Conservation (phyloP, 208 protist species). For the Tritrichomonas musculus region DNA sequence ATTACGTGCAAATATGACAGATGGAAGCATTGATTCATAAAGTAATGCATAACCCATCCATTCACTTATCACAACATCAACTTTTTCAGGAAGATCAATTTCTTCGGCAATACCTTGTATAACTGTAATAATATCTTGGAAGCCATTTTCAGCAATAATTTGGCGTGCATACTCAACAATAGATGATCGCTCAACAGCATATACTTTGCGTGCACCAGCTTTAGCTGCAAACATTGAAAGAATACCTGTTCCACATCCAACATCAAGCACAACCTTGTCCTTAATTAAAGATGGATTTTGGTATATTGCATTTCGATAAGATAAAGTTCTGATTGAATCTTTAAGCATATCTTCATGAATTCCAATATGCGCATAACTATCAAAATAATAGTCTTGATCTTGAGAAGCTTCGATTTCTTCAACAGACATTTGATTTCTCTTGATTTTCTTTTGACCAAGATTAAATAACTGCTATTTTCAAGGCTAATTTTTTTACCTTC, state of each 20-base stretch:
- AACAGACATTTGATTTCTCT: too few relatives aligned
- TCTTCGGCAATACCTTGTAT: constrained; percentile 47
- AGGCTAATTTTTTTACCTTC: too few relatives aligned
- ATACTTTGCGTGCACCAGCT: constrained; percentile 79
- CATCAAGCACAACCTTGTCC: constrained; percentile 79
- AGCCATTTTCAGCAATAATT: constrained; percentile 64
- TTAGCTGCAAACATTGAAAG: constrained; percentile 87
- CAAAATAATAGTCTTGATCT: constrained; percentile 30
- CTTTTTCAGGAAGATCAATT: constrained; percentile 43
- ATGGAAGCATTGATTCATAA: constrained; percentile 61
- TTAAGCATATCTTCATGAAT: constrained; percentile 88
- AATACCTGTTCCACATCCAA: constrained; percentile 93
- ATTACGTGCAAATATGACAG: constrained; percentile 52
- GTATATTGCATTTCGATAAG: constrained; percentile 86
- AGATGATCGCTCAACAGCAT: constrained; percentile 61
- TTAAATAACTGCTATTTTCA: too few relatives aligned
- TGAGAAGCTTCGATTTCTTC: neutral
- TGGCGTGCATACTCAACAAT: constrained; percentile 36
- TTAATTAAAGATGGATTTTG: constrained; percentile 80
- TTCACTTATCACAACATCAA: constrained; percentile 59
- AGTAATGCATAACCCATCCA: constrained; percentile 60
- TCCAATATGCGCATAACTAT: neutral
- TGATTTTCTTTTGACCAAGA: too few relatives aligned
- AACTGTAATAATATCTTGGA: constrained; percentile 55
- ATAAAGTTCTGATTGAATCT: constrained; percentile 85